Percentiles rank a stretch among this genome's conserved stretches.
These are phyloP conservation scores for Aspergillus neoniger DNA, from an alignment of 2,329 filamentous ascomycete species.

Conservation along the genomic window DNA sequence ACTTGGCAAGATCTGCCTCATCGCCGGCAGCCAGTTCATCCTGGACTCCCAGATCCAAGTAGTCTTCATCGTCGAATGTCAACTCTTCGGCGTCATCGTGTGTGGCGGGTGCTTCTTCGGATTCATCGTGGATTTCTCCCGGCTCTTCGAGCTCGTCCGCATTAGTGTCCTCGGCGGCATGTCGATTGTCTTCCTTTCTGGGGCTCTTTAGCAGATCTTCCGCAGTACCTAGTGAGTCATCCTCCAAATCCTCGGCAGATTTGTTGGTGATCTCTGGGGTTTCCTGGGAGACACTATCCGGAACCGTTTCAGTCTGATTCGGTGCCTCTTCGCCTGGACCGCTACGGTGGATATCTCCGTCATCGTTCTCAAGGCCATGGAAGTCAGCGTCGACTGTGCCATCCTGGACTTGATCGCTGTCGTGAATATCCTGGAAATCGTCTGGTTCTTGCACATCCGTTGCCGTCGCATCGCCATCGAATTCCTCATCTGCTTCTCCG, in stretches of 20 bases:
- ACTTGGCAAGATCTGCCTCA: constrained; percentile 24
- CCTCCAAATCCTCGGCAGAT: constrained; percentile 21
- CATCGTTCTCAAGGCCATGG: constrained; percentile 16
- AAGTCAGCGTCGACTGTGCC: constrained; percentile 13
- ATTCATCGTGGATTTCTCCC: constrained; percentile 20
- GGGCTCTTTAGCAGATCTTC: constrained; percentile 36
- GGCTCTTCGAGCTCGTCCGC: constrained; percentile 16
- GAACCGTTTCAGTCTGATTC: constrained; percentile 24
- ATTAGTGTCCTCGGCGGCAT: constrained; percentile 15
- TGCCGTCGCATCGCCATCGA: constrained; percentile 11
- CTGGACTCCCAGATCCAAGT: constrained; percentile 38
- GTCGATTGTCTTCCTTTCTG: constrained; percentile 16
- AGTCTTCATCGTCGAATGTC: constrained; percentile 36
- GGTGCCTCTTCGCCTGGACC: constrained; percentile 14
- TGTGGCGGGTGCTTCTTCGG: constrained; percentile 18
- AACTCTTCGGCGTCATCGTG: constrained; percentile 28
- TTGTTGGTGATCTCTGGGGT: constrained; percentile 16
- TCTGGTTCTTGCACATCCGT: constrained; percentile 16
- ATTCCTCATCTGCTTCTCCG: constrained; percentile 1
- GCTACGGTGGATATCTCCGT: constrained; percentile 14
- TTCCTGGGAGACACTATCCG: constrained; percentile 17
- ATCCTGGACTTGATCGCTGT: constrained; percentile 16
- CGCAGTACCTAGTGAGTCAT: constrained; percentile 36
- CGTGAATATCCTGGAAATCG: constrained; percentile 11
- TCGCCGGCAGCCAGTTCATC: constrained; percentile 26